A percentile compares a stretch with the other conserved stretches of the same genome.
Evolutionary conservation across 2,329 filamentous ascomycete genomes (phyloP).

Genomic region (Ascochyta pisi): DNA sequence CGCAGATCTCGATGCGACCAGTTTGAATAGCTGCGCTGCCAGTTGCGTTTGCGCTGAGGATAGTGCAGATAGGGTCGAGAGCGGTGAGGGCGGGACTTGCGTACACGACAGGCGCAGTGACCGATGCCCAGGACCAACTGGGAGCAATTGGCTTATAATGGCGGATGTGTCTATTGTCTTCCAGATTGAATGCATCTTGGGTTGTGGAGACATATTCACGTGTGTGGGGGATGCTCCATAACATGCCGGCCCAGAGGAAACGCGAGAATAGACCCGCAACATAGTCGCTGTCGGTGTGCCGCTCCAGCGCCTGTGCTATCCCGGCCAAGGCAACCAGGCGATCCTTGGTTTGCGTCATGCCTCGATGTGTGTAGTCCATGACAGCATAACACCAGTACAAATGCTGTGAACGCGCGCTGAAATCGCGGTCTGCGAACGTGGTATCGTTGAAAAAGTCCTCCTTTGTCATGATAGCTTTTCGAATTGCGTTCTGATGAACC

Average conservation of each 20-base stretch:
- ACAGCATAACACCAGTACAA: not conserved
- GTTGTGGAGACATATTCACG: no score
- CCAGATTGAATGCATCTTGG: not conserved
- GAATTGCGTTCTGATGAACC: constrained; percentile 20
- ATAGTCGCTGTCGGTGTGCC: not conserved
- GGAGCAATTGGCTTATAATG: not conserved
- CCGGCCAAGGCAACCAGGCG: constrained; percentile 2
- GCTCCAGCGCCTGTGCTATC: not conserved
- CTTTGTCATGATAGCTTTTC: constrained; percentile 17
- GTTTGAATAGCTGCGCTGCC: no score
- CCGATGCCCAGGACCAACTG: constrained; percentile 7
- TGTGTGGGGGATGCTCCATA: no score
- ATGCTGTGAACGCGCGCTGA: not conserved
- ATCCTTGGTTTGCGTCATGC: not conserved
- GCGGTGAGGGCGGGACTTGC: not conserved
- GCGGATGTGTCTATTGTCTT: not conserved
- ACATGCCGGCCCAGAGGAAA: no score
- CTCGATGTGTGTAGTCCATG: constrained; percentile 3
- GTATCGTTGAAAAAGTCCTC: constrained; percentile 10
- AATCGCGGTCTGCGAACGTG: no score
- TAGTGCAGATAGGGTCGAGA: not conserved
- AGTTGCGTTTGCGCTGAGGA: no score
- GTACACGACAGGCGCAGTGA: constrained; percentile 2
- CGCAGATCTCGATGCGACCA: no score
- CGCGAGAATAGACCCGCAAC: no score